Evolutionary conservation across 2,329 filamentous ascomycete species (phyloP), one percentile per base, ranked within the genome.

Genomic region (Colletotrichum lindemuthianum): DNA sequence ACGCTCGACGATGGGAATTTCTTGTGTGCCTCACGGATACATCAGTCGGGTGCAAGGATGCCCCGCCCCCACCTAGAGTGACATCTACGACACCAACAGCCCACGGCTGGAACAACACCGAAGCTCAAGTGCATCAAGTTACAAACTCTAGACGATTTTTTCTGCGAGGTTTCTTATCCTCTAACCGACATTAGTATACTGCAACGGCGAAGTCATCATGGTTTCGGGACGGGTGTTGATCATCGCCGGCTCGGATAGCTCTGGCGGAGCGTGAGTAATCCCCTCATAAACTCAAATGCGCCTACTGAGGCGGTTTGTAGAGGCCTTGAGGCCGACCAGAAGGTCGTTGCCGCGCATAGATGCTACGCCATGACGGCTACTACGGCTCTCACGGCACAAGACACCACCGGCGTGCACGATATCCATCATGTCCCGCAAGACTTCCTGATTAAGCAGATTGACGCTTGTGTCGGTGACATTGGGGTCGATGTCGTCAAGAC

Each of bases 321-420:
- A 60, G 96, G 95, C 55, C 87, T 99, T 39, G 95, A 99, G 77
- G 96, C 95, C 43, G 95, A 98, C 75, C 94, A 98, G 74, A 97
- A 97, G 76, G 93, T 97, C 66, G 90, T 97, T 66, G 91, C 93
- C 48, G 92, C 92, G 15, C 93, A 98, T 85, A 90, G 91, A 65
- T 96, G 92, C 79, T 98, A 98, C 83, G 93, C 93, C 65, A 96
- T 97, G 89, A 97, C 95, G 54, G 93, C 94, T 24, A 97, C 95
- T 9, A 96, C 95, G 12, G 95, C 95, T 16, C 81, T 99, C 73
- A 99, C 96, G n/a, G 94, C 93, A 13, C 96, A 98, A 74, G 97
- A 98, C 77, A 99, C 96, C 0, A 84, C 86, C 57, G 93, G 93
- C 5, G 93, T 98, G 12, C 83, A 88, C 67, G 92, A 86, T 68